These are phyloP conservation scores for Leptodontidium sp. DNA, from an alignment of 2,329 filamentous ascomycete species.

Conservation along the genomic window DNA sequence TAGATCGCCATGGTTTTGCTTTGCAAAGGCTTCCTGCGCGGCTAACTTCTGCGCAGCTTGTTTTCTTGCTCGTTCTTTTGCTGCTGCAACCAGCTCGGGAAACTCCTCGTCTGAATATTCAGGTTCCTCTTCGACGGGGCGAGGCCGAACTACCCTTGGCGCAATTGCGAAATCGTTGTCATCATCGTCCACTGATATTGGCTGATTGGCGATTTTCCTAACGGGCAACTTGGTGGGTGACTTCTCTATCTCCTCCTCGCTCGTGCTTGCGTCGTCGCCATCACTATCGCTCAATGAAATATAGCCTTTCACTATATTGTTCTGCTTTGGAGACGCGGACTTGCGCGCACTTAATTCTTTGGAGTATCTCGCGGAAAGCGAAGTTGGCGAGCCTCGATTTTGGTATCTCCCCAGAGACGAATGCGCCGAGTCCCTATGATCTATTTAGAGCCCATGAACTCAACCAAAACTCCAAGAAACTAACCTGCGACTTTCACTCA, in stretches of 20 bases:
- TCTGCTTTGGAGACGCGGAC: conserved; percentile 18
- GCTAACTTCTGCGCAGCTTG: conserved; percentile 32
- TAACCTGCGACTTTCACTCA: conserved; percentile 26
- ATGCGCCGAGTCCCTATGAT: conserved; percentile 36
- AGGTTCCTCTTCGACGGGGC: conserved; percentile 31
- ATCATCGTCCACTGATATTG: conserved; percentile 34
- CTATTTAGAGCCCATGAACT: conserved; percentile 5
- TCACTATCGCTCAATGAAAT: conserved; percentile 42
- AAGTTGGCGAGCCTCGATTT: conserved; percentile 27
- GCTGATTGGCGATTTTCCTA: conserved; percentile 14
- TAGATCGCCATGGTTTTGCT: conserved; percentile 30
- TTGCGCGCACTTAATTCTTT: conserved; percentile 32
- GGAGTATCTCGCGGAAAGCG: conserved; percentile 35
- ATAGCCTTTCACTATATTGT: conserved; percentile 28
- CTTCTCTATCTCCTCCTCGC: conserved; percentile 19
- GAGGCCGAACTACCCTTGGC: conserved; percentile 13
- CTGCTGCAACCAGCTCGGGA: conserved; percentile 43
- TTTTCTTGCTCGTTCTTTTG: conserved; percentile 40
- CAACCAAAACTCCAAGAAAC: conserved; percentile 4
- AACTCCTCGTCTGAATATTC: conserved; percentile 44
- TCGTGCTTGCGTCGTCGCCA: conserved; percentile 21
- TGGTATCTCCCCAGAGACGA: conserved; percentile 31
- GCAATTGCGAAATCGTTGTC: conserved; percentile 25
- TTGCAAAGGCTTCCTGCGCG: conserved; percentile 21
- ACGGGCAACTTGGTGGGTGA: neutral